Evolutionary conservation across 345 rosid genomes (phyloP), one percentile per base, ranked within the genome.

Genomic region (Linum usitatissimum): DNA sequence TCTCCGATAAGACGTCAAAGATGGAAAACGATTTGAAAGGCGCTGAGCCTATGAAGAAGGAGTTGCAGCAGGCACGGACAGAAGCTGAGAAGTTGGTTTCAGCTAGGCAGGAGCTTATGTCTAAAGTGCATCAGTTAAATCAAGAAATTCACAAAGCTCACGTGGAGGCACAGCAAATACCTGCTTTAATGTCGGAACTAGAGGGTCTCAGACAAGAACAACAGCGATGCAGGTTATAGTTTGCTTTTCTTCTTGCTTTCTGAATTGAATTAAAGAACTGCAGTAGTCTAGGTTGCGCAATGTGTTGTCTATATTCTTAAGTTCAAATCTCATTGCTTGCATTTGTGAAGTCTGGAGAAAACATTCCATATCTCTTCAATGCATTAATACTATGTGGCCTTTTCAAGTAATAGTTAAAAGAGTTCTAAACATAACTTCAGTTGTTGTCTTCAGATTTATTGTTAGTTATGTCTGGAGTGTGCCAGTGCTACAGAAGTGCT

Each of bases 201-300:
- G 99, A 90, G 55, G 70, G 70, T 68, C 81, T 87, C 48, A 81
- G 91, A 74, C 94, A 90, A 75, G 99, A 93, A 69, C 86, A 86
- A 71, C 97, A 93, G 64, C 91, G 81, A 62, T 90, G 88, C 97
- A 93, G 96, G 99, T 90, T 39, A 51, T 38, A 70, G 62, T 65
- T 73, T 48, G 18, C 68, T 15, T 71, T 69, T 2, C 45, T 64
- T 66, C 53, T 66, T 39, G 21, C 2, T 63, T 61, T 62, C n/a
- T 51, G 3, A 36, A 49, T 40, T 68, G 54, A 66, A 18, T 34
- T 1, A 51, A 6, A 30, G 55, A 40, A 21, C 38, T 21, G 21
- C 57, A 18, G 57, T 54, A 3, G 5, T 21, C 56, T 53, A 17
- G n/a, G 56, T 53, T 15, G n/a, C 56, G 48, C 10, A 40, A 40